phyloP scores from a whole-genome alignment of 2,329 filamentous ascomycete species.

The Lecanicillium sp. region DNA sequence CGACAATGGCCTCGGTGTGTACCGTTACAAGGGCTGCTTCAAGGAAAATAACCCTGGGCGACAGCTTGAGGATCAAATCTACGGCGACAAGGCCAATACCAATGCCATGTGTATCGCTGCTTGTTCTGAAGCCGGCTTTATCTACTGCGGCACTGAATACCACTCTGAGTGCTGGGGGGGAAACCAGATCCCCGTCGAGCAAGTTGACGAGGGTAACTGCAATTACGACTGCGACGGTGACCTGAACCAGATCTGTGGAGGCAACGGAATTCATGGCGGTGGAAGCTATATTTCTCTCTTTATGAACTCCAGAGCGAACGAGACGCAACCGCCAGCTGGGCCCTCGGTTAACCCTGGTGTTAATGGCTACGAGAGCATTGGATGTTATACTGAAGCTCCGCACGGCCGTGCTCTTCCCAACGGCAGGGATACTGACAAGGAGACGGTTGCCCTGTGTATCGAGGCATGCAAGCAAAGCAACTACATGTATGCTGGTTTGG shows the following conservation, averaged over 20 bases:
- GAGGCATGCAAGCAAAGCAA: conserved; percentile 19
- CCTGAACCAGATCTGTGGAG: conserved; percentile 43
- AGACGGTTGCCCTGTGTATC: conserved; percentile 25
- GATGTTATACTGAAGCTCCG: conserved; percentile 29
- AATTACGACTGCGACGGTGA: conserved; percentile 43
- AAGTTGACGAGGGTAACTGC: conserved; percentile 38
- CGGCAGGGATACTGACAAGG: conserved; percentile 13
- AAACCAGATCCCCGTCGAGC: conserved; percentile 32
- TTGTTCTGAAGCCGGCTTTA: conserved; percentile 26
- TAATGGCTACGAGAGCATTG: conserved; percentile 24
- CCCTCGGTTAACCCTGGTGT: conserved; percentile 30
- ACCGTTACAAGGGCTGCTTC: conserved; percentile 46
- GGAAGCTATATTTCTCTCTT: conserved; percentile 41
- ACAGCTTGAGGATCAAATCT: conserved; percentile 36
- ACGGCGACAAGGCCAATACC: conserved; percentile 31
- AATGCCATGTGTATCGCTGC: conserved; percentile 35
- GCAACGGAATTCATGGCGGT: conserved; percentile 30
- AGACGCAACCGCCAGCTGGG: conserved; percentile 11
- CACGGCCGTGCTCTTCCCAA: conserved; percentile 23
- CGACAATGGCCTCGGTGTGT: conserved; percentile 34
- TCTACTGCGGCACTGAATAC: conserved; percentile 42
- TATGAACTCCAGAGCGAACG: conserved; percentile 21
- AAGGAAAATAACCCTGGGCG: conserved; percentile 47
- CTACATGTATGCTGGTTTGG: conserved; percentile 25
- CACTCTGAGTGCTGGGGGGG: conserved; percentile 47